These are phyloP conservation scores for Kwoniella heveanensis DNA, from an alignment of 768 basidiomycete species.

Conservation along the genomic window DNA sequence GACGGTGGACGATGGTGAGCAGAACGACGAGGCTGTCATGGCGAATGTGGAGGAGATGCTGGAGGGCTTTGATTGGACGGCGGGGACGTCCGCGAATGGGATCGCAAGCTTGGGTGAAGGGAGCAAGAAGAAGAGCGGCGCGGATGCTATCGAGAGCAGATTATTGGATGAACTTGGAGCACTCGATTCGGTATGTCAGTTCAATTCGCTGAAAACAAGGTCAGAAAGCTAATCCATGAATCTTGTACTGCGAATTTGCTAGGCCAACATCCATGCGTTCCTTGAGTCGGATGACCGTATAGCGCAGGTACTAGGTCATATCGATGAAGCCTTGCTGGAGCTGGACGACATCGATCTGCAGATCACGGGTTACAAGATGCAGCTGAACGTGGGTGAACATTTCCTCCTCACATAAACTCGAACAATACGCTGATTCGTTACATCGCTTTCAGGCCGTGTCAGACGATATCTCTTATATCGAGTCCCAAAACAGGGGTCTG, in stretches of 20 bases:
- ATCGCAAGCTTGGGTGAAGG: slow-evolving; percentile 22
- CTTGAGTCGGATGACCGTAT: slow-evolving; percentile 94
- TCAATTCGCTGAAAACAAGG: too few species aligned
- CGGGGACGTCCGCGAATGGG: slow-evolving; percentile 15
- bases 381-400: slow-evolving; percentile 72
- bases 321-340: slow-evolving; percentile 86
- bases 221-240: not conserved
- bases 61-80: slow-evolving; percentile 95
- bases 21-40: slow-evolving; percentile 69
- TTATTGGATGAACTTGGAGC: slow-evolving; percentile 87
- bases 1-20: slow-evolving; percentile 62
- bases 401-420: not conserved
- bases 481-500: slow-evolving; percentile 91
- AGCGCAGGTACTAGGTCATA: slow-evolving; percentile 75
- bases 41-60: slow-evolving; percentile 97
- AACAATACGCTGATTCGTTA: slow-evolving; percentile 2
- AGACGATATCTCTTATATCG: slow-evolving; percentile 94
- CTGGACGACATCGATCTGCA: slow-evolving; percentile 86
- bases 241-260: not conserved
- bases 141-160: slow-evolving; percentile 88
- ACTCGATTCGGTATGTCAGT: slow-evolving; percentile 75
- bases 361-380: slow-evolving; percentile 92
- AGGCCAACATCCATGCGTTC: slow-evolving; percentile 98
- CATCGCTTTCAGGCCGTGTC: slow-evolving; percentile 70
- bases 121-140: slow-evolving; percentile 69